phyloP scores from a whole-genome alignment of 441 rosid genomes.

The Kokia cookei region DNA sequence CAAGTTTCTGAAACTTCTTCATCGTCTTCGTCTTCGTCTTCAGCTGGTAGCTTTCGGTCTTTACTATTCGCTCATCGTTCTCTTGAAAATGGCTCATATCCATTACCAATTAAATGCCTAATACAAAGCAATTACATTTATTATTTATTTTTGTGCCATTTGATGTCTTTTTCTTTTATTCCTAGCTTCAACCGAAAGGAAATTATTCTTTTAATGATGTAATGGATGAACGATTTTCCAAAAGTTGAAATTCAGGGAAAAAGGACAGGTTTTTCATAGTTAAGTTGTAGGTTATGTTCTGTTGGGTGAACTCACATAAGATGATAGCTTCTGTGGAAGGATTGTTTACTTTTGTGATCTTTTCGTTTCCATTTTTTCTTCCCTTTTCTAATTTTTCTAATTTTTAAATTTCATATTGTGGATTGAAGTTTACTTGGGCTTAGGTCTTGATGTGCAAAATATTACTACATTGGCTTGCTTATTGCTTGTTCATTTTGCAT shows the following conservation, averaged over 20 bases:
- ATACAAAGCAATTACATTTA: not conserved
- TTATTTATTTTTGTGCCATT: not conserved
- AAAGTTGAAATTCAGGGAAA: not conserved
- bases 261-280: not conserved
- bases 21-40: constrained; percentile 16
- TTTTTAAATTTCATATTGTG: not conserved
- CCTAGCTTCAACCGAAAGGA: not conserved
- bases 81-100: not conserved
- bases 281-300: not conserved
- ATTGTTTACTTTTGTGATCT: not conserved
- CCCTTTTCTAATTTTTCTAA: not conserved
- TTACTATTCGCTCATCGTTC: constrained; percentile 7
- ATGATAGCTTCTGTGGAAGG: not conserved
- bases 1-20: constrained; percentile 23
- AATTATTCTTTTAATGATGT: not conserved
- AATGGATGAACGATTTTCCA: not conserved
- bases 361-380: too few relatives aligned
- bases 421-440: not conserved
- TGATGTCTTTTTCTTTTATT: not conserved
- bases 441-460: not conserved
- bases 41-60: constrained; percentile 12
- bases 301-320: not conserved
- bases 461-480: not conserved
- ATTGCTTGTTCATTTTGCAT: not conserved
- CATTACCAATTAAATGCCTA: not conserved